phyloP scores from a whole-genome alignment of 116 monocot species.

The Trichopus zeylanicus region DNA sequence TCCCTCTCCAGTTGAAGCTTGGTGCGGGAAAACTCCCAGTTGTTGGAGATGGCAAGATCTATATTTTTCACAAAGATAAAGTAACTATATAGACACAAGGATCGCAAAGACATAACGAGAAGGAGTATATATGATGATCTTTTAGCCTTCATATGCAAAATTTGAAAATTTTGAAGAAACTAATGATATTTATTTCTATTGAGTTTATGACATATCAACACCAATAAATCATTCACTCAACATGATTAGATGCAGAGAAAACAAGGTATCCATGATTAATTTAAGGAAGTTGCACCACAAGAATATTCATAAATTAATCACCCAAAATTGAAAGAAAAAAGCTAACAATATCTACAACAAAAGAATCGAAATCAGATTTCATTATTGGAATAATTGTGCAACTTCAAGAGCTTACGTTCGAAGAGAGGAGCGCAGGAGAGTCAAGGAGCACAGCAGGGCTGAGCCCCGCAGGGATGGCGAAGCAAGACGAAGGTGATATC shows the following conservation, averaged over 20 bases:
- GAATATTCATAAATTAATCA: no score
- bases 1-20: constrained; percentile 13
- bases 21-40: constrained; percentile 29
- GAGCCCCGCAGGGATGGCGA: constrained; percentile 19
- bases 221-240: no score
- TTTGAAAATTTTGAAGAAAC: no score
- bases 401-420: constrained; percentile 34
- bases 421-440: constrained; percentile 35
- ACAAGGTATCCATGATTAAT: no score
- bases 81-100: neutral
- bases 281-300: no score
- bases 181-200: no score
- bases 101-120: neutral
- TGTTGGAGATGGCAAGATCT: constrained; percentile 44
- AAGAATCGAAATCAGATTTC: neutral
- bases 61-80: neutral
- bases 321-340: no score
- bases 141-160: no score
- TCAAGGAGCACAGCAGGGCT: constrained; percentile 34
- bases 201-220: no score
- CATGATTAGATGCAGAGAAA: no score
- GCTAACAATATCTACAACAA: neutral
- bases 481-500: constrained; percentile 35
- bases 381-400: neutral
- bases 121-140: no score